phyloP scores from a whole-genome alignment of 306 rosid species.

The Rosa persica region DNA sequence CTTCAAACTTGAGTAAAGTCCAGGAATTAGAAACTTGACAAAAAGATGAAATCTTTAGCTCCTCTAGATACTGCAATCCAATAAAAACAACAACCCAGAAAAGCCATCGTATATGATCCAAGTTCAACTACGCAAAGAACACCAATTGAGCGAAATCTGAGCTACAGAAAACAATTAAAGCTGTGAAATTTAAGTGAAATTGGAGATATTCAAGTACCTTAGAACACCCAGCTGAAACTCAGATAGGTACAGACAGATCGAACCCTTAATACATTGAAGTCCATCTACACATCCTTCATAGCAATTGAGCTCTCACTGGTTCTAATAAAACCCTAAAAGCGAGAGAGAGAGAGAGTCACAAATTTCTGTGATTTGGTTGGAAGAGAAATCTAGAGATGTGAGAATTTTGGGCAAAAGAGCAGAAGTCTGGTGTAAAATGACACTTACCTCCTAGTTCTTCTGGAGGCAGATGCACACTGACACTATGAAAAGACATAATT shows the following conservation, averaged over 20 bases:
- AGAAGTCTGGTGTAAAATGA: not conserved
- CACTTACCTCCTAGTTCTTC: not conserved
- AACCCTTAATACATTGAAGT: conserved; percentile 41
- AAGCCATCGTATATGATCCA: not conserved
- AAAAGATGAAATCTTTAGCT: conserved; percentile 11
- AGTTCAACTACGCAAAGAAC: not conserved
- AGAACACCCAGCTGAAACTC: conserved; percentile 44
- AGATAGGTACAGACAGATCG: conserved; percentile 47
- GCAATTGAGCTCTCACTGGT: conserved; percentile 30
- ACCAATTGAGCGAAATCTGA: conserved; percentile 9
- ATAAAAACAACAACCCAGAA: not conserved
- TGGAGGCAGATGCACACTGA: not conserved
- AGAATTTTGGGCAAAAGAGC: not conserved
- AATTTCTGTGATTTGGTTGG: conserved; percentile 51
- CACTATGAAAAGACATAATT: not conserved
- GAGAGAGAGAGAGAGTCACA: conserved; percentile 25
- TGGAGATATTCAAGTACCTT: conserved; percentile 20
- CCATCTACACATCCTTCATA: conserved; percentile 27
- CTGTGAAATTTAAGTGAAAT: conserved; percentile 1
- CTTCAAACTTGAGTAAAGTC: not conserved
- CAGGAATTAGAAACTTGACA: conserved; percentile 2
- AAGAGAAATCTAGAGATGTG: conserved; percentile 34
- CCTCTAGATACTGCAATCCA: conserved; percentile 5
- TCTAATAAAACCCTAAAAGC: conserved; percentile 45
- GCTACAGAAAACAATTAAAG: not conserved